phyloP scores from a whole-genome alignment of 805 yeast species.

The Kodamaea kakaduensis region DNA sequence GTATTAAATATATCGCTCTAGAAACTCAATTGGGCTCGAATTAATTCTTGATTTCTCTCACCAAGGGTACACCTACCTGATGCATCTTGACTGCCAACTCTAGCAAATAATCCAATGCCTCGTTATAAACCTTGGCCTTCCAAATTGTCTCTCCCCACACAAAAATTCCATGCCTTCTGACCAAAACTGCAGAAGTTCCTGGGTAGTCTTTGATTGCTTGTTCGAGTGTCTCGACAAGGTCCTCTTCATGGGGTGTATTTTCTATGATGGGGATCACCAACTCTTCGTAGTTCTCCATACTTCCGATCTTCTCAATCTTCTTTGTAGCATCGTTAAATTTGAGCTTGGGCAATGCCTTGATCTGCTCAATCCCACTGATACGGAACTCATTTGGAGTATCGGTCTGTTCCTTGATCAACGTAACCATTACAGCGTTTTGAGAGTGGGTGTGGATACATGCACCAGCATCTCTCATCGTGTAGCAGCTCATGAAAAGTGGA shows the following conservation, averaged over 20 bases:
- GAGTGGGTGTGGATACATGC: constrained; percentile 96
- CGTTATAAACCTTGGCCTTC: constrained; percentile 91
- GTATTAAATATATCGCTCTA: too few relatives aligned
- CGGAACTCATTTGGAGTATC: constrained; percentile 60
- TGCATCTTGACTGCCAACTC: constrained; percentile 84
- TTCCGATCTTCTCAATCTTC: constrained; percentile 56
- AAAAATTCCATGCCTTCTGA: constrained; percentile 88
- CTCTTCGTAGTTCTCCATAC: constrained; percentile 67
- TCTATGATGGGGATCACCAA: constrained; percentile 86
- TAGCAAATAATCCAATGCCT: constrained; percentile 84
- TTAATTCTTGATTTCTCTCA: constrained; percentile 1
- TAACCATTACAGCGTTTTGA: constrained; percentile 77
- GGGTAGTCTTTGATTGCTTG: constrained; percentile 69
- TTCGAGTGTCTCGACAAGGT: constrained; percentile 62
- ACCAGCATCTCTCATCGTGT: constrained; percentile 67
- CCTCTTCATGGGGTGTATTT: constrained; percentile 85
- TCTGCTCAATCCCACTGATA: constrained; percentile 82
- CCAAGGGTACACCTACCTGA: constrained; percentile 57
- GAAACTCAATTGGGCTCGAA: too few relatives aligned
- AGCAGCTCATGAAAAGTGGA: constrained; percentile 76
- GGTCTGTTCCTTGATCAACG: constrained; percentile 47
- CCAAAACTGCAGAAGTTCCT: constrained; percentile 77
- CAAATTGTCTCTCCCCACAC: constrained; percentile 95
- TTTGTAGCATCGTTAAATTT: constrained; percentile 25
- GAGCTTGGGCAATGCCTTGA: constrained; percentile 78